Evolutionary conservation across 2,329 filamentous ascomycete genomes (phyloP).

Genomic region (Fusarium luffae): DNA sequence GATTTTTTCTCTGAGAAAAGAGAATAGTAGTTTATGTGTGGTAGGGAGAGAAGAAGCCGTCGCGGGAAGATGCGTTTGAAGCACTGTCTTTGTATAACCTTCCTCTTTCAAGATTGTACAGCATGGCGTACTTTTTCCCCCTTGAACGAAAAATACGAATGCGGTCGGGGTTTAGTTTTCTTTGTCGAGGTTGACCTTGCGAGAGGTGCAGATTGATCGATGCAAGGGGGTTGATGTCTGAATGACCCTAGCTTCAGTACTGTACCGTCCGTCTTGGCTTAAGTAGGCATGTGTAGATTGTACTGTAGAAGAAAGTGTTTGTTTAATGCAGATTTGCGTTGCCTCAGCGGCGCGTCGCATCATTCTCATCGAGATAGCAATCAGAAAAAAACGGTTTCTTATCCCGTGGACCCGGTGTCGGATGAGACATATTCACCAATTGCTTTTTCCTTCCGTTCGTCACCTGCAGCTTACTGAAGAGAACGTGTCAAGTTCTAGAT

Average conservation of each 20-base stretch:
- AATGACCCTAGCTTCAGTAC: background rate
- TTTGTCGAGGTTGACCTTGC: background rate
- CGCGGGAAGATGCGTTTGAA: background rate
- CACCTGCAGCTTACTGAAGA: background rate
- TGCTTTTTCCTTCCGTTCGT: background rate
- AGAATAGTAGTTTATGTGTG: background rate
- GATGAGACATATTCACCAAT: background rate
- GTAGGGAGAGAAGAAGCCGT: background rate
- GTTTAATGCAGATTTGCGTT: background rate
- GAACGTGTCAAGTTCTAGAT: background rate
- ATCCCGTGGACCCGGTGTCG: background rate
- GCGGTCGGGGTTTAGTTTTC: background rate
- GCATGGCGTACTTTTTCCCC: background rate
- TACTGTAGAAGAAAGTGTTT: background rate
- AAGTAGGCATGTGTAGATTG: no score
- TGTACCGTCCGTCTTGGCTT: background rate
- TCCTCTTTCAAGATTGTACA: background rate
- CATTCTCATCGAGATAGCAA: background rate
- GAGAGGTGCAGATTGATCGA: background rate
- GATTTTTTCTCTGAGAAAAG: background rate
- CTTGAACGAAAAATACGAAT: background rate
- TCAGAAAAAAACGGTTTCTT: background rate
- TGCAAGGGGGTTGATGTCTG: background rate
- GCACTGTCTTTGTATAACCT: slow-evolving; percentile 5
- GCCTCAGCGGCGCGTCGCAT: background rate